Evolutionary conservation across 257 asterid species (phyloP).

Genomic region (Schizonepeta tenuifolia): DNA sequence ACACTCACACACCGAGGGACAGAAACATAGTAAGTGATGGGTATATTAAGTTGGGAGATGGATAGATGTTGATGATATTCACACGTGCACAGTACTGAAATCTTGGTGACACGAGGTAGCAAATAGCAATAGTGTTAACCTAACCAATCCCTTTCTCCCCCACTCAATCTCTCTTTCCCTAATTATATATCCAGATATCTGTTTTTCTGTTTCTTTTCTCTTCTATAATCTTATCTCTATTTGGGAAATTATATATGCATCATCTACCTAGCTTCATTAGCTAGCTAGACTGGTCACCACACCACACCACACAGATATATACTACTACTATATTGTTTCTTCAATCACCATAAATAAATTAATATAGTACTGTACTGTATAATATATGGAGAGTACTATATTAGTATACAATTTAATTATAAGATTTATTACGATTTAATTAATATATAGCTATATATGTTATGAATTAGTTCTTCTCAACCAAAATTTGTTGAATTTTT

Average conservation of each 20-base stretch:
- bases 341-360: not conserved
- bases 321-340: not conserved
- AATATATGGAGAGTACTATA: no score
- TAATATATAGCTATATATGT: no score
- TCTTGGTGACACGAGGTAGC: constrained; percentile 35
- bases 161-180: constrained; percentile 44
- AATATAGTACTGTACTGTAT: no score
- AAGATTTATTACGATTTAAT: no score
- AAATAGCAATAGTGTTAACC: constrained; percentile 36
- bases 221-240: constrained; percentile 28
- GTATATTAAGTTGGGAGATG: not conserved
- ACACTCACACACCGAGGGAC: no score
- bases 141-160: constrained; percentile 47
- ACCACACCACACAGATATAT: not conserved
- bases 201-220: constrained; percentile 32
- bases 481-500: not conserved
- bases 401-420: no score
- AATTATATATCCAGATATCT: constrained; percentile 23
- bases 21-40: not conserved
- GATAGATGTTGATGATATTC: constrained; percentile 45
- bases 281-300: constrained; percentile 30
- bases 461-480: not conserved
- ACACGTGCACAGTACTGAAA: constrained; percentile 55
- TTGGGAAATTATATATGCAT: constrained; percentile 25
- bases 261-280: not conserved